Conservation (phyloP, 1,284 basidiomycete genomes). For the Amylostereum chailletii region DNA sequence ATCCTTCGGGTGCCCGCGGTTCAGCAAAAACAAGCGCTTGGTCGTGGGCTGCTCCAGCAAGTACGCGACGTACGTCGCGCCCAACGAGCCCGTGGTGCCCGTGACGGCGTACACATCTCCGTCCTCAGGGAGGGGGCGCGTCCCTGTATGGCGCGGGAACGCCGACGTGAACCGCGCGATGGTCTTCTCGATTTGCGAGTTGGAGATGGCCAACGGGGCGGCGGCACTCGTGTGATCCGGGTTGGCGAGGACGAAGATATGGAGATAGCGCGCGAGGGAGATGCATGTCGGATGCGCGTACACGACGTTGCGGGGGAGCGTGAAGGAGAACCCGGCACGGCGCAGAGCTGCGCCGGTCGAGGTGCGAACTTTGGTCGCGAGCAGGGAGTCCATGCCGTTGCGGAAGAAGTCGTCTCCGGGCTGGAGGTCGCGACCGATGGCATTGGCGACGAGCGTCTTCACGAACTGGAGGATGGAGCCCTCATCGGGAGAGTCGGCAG, state of each 20-base stretch:
- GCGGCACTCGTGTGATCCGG: no score
- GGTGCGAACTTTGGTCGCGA: slow-evolving; percentile 9
- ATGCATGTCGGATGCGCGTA: slow-evolving; percentile 11
- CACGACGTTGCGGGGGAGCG: slow-evolving; percentile 13
- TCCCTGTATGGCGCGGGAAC: background rate
- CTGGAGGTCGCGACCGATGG: slow-evolving; percentile 1
- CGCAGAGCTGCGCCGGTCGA: slow-evolving; percentile 3
- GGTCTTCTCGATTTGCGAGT: background rate
- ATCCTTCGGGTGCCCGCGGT: background rate
- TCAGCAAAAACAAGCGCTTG: slow-evolving; percentile 1
- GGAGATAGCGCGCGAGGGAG: slow-evolving; percentile 6
- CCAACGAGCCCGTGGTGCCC: slow-evolving; percentile 4
- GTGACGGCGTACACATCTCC: slow-evolving; percentile 2
- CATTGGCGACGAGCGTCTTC: background rate
- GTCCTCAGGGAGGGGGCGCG: background rate
- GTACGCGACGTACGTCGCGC: background rate
- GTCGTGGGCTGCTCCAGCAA: background rate
- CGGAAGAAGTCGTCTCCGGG: slow-evolving; percentile 7
- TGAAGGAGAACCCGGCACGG: background rate
- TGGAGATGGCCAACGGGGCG: background rate
- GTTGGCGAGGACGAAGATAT: background rate
- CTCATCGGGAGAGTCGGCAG: background rate
- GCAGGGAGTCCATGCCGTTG: slow-evolving; percentile 12
- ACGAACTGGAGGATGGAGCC: background rate
- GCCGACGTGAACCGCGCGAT: background rate